phyloP scores from a whole-genome alignment of 2,329 filamentous ascomycete species.

The Fusarium kyushuense region DNA sequence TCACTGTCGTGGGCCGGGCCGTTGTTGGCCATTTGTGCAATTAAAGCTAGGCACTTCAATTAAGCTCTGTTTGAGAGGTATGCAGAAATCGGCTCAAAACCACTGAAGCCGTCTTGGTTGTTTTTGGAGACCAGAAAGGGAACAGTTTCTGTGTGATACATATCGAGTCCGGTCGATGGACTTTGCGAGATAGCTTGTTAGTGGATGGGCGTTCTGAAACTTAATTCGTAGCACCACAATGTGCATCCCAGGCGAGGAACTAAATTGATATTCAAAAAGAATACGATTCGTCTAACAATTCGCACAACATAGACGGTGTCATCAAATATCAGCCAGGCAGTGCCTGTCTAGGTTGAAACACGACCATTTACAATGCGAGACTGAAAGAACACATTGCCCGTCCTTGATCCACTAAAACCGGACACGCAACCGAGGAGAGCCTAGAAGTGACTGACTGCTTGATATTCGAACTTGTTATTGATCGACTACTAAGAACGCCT shows the following conservation, averaged over 20 bases:
- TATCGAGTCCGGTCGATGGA: conserved; percentile 1
- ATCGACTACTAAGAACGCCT: background rate
- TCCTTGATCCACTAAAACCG: conserved; percentile 4
- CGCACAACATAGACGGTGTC: conserved; percentile 1
- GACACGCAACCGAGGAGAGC: background rate
- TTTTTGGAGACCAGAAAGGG: conserved; percentile 7
- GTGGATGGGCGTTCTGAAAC: conserved; percentile 11
- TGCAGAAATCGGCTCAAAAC: conserved; percentile 26
- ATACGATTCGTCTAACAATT: background rate
- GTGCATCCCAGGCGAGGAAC: background rate
- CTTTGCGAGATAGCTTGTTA: conserved; percentile 8
- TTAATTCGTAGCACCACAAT: conserved; percentile 7
- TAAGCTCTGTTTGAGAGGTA: conserved; percentile 29
- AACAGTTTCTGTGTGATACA: background rate
- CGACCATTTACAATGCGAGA: background rate
- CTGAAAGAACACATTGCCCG: conserved; percentile 6
- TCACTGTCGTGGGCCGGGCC: conserved; percentile 41
- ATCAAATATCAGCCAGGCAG: background rate
- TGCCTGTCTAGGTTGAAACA: conserved; percentile 10
- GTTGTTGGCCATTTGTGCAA: conserved; percentile 29
- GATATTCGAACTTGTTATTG: background rate
- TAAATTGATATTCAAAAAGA: background rate
- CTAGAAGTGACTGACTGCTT: background rate
- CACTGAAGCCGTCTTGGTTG: conserved; percentile 19
- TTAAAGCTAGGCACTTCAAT: conserved; percentile 14